A percentile compares a stretch with the other conserved stretches of the same genome.
These are phyloP conservation scores for Tagetes erecta DNA, from an alignment of 129 eudicot species.

Conservation along the genomic window DNA sequence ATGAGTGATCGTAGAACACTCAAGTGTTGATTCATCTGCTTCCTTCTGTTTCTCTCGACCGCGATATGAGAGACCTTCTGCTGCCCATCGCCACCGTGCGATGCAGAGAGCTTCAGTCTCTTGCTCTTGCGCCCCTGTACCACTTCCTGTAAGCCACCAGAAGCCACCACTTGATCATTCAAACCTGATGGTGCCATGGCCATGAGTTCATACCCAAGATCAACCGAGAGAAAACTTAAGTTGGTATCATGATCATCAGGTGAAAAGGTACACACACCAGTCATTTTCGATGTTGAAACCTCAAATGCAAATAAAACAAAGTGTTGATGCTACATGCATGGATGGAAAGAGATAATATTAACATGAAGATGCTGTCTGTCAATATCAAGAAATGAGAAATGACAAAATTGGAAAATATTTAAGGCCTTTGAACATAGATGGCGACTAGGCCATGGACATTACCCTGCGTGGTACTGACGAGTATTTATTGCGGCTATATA, in stretches of 20 bases:
- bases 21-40: slow-evolving; percentile 88
- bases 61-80: slow-evolving; percentile 62
- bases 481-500: slow-evolving; percentile 13
- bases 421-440: slow-evolving; percentile 19
- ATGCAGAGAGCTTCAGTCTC: slow-evolving; percentile 45
- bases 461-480: neutral
- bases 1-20: slow-evolving; percentile 70
- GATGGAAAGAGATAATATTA: neutral
- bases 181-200: slow-evolving; percentile 29
- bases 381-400: slow-evolving; percentile 21
- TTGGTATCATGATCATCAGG: no score
- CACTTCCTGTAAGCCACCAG: neutral
- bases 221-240: no score
- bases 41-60: slow-evolving; percentile 88
- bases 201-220: neutral
- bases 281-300: neutral
- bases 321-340: slow-evolving; percentile 1
- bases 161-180: no score
- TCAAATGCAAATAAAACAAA: slow-evolving; percentile 5
- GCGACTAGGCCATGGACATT: slow-evolving; percentile 23
- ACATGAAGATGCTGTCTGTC: slow-evolving; percentile 24
- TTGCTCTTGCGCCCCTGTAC: slow-evolving; percentile 46
- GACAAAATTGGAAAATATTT: neutral
- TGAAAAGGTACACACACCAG: no score
- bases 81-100: slow-evolving; percentile 38